A percentile compares a stretch with the other conserved stretches of the same genome.
phyloP scores from a whole-genome alignment of 495 filamentous ascomycete genomes.

The Daldinia concentrica region DNA sequence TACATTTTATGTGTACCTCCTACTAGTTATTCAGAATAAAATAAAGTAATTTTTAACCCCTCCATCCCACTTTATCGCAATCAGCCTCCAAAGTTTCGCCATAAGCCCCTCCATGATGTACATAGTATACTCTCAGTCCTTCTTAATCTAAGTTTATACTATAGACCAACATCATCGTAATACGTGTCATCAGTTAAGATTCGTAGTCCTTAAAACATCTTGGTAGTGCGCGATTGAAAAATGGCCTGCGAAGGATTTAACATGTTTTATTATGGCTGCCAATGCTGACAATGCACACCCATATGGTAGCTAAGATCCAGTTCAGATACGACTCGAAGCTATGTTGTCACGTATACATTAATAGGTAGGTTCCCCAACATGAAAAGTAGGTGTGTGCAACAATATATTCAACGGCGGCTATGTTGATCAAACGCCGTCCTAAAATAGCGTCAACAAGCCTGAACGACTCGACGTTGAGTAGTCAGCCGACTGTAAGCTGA shows the following conservation, averaged over 20 bases:
- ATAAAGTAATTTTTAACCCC: background rate
- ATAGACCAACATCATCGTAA: conserved; percentile 20
- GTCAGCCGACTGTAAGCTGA: conserved; percentile 33
- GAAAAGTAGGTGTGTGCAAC: conserved; percentile 23
- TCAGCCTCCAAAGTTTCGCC: conserved; percentile 22
- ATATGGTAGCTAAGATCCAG: conserved; percentile 33
- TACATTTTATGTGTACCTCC: background rate
- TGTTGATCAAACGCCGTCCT: conserved; percentile 26
- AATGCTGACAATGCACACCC: conserved; percentile 30
- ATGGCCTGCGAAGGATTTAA: background rate
- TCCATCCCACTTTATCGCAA: conserved; percentile 19
- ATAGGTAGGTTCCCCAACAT: conserved; percentile 8
- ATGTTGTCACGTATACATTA: conserved; percentile 23
- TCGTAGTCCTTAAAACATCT: background rate
- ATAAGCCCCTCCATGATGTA: background rate
- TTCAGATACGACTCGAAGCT: conserved; percentile 23
- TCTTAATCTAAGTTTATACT: background rate
- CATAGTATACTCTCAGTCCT: background rate
- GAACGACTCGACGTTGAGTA: conserved; percentile 5
- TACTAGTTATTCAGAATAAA: background rate
- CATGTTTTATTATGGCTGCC: conserved; percentile 3
- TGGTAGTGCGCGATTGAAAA: conserved; percentile 1
- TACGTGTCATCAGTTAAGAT: conserved; percentile 1
- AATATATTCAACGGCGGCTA: conserved; percentile 20
- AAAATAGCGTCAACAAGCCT: conserved; percentile 36